Percentiles rank a stretch among this genome's conserved stretches.
Evolutionary conservation across 176 grass and related monocot species (phyloP).

Genomic region (Oryza meridionalis): DNA sequence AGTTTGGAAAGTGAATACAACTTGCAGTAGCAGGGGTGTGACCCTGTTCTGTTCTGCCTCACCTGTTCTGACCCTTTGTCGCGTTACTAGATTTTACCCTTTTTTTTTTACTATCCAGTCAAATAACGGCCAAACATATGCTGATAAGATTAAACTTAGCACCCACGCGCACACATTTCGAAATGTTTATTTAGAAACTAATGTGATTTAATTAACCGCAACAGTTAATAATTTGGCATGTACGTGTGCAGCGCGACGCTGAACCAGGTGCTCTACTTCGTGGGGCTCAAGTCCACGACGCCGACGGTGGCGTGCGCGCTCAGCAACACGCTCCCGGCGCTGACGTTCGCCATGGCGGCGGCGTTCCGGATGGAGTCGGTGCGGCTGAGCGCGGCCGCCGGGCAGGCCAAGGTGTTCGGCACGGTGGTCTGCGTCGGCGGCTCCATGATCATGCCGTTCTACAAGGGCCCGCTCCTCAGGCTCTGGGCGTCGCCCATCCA

Average conservation of each 20-base stretch:
- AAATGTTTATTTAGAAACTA: not conserved
- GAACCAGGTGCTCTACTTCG: slow-evolving; percentile 84
- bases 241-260: slow-evolving; percentile 58
- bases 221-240: not conserved
- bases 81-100: not conserved
- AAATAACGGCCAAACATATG: not conserved
- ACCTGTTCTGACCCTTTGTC: not conserved
- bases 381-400: slow-evolving; percentile 34
- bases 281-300: slow-evolving; percentile 78
- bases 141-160: not conserved
- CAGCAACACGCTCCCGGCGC: slow-evolving; percentile 77
- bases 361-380: slow-evolving; percentile 64
- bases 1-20: not conserved
- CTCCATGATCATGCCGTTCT: slow-evolving; percentile 94
- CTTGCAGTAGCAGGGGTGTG: not conserved
- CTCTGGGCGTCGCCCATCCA: slow-evolving; percentile 64
- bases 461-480: slow-evolving; percentile 62
- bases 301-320: slow-evolving; percentile 86
- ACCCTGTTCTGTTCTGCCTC: not conserved
- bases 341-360: slow-evolving; percentile 84
- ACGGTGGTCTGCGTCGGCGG: slow-evolving; percentile 75
- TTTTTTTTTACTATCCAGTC: not conserved
- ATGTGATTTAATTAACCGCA: not conserved
- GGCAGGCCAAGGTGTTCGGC: slow-evolving; percentile 71
- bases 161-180: not conserved